These are phyloP conservation scores for Solanum okadae DNA, from an alignment of 257 asterid species.

Conservation along the genomic window DNA sequence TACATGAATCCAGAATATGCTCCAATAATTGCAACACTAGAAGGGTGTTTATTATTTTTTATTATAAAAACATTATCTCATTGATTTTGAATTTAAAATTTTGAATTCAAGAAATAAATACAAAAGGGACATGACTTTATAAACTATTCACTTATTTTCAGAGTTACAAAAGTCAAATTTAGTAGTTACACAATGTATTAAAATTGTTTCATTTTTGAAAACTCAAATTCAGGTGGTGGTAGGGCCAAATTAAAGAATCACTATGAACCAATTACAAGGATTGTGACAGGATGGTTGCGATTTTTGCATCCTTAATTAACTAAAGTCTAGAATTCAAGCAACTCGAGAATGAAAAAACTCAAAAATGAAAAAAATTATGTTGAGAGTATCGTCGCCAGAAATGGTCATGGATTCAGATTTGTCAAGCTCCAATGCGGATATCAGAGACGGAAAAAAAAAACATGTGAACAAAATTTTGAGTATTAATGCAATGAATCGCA, in stretches of 20 bases:
- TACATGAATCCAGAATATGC: not conserved
- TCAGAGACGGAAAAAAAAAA: not conserved
- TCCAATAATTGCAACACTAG: not conserved
- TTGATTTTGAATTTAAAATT: not conserved
- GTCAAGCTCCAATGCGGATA: not conserved
- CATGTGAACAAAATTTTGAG: not conserved
- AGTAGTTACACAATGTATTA: not conserved
- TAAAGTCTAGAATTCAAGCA: not conserved
- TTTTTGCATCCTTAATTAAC: not conserved
- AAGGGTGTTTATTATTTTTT: not conserved
- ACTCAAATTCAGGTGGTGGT: not conserved
- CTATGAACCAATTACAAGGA: not conserved
- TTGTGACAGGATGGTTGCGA: accelerated
- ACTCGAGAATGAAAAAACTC: not conserved
- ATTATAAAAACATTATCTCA: not conserved
- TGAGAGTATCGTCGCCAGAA: accelerated
- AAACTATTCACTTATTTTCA: not conserved
- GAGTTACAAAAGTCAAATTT: not conserved
- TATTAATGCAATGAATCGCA: not conserved
- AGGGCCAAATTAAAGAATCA: not conserved
- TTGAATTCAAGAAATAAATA: not conserved
- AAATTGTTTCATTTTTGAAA: not conserved
- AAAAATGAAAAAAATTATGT: not conserved
- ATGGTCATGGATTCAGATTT: not conserved
- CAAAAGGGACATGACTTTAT: not conserved